phyloP scores from a whole-genome alignment of 1,139 yeast species.

The Yamadazyma membranifaciens region DNA sequence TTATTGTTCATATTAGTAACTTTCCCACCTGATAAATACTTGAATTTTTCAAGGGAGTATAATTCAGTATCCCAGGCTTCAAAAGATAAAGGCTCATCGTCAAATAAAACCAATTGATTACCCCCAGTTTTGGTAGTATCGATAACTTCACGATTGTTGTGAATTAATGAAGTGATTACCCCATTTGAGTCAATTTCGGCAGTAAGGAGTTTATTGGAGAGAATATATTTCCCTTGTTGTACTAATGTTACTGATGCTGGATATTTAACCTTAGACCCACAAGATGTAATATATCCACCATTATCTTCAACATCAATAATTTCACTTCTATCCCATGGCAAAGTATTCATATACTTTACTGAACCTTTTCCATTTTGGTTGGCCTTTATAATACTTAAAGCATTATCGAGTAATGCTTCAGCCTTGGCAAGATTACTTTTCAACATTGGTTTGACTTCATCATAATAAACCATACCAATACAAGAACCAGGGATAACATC shows the following conservation, averaged over 20 bases:
- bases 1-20: slow-evolving; percentile 54
- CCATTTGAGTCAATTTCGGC: slow-evolving; percentile 64
- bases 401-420: slow-evolving; percentile 50
- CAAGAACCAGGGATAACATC: slow-evolving; percentile 97
- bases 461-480: slow-evolving; percentile 88
- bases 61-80: slow-evolving; percentile 99
- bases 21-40: slow-evolving; percentile 42
- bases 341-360: slow-evolving; percentile 46
- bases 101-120: slow-evolving; percentile 75
- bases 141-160: slow-evolving; percentile 63
- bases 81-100: slow-evolving; percentile 86
- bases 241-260: slow-evolving; percentile 53
- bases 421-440: slow-evolving; percentile 54
- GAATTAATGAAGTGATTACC: slow-evolving; percentile 63
- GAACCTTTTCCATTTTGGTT: slow-evolving; percentile 9
- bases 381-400: slow-evolving; percentile 29
- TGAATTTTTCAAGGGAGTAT: slow-evolving; percentile 70
- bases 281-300: slow-evolving; percentile 12
- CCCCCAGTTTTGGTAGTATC: slow-evolving; percentile 64
- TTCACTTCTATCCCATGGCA: slow-evolving; percentile 69
- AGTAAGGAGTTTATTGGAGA: slow-evolving; percentile 60
- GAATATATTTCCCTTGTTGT: slow-evolving; percentile 35
- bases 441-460: slow-evolving; percentile 86
- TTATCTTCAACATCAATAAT: slow-evolving; percentile 35
- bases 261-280: slow-evolving; percentile 24